These are phyloP conservation scores for Graphilbum ipis-grandicollis DNA, from an alignment of 2,329 filamentous ascomycete species.

Conservation along the genomic window DNA sequence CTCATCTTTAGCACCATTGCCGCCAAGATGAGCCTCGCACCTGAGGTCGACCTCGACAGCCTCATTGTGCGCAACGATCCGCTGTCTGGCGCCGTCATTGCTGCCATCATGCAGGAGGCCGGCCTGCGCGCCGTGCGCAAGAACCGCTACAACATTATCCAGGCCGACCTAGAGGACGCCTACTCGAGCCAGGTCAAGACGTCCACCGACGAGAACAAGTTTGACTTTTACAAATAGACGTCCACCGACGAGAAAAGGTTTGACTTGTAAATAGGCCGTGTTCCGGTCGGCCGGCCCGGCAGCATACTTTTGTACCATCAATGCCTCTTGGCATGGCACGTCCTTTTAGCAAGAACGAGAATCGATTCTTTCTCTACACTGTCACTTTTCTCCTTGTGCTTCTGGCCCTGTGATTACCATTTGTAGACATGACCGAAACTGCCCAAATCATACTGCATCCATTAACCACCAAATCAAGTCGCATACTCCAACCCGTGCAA, in stretches of 20 bases:
- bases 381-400: too few species aligned
- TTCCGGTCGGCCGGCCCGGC: too few species aligned
- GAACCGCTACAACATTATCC: conserved; percentile 99
- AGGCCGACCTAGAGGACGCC: conserved; percentile 88
- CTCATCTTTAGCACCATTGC: conserved; percentile 98
- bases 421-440: too few species aligned
- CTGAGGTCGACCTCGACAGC: conserved; percentile 90
- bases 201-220: conserved; percentile 48
- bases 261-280: too few species aligned
- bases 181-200: conserved; percentile 95
- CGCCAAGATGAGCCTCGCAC: conserved; percentile 88
- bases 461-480: too few species aligned
- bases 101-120: conserved; percentile 98
- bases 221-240: conserved; percentile 75
- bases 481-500: too few species aligned
- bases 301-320: too few species aligned
- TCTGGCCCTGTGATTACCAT: too few species aligned
- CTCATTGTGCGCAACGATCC: conserved; percentile 95
- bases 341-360: too few species aligned
- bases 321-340: too few species aligned
- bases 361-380: too few species aligned
- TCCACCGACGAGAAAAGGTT: background rate
- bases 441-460: too few species aligned
- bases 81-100: conserved; percentile 85
- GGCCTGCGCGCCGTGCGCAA: conserved; percentile 86